phyloP scores from a whole-genome alignment of 225 moss, liverwort and hornwort species.

The Climacium dendroides region DNA sequence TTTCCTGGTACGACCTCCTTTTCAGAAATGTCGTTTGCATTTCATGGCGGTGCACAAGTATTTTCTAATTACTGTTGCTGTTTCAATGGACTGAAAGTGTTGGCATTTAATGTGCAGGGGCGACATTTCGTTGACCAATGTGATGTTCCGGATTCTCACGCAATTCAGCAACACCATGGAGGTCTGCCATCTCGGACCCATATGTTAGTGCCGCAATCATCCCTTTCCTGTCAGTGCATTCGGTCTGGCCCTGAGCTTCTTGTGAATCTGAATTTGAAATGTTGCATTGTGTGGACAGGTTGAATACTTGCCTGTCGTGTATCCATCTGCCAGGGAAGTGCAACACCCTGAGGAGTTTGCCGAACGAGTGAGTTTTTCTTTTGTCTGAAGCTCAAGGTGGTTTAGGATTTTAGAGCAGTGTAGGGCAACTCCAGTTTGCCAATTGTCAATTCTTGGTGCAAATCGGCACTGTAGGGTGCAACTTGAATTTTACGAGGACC shows the following conservation, averaged over 20 bases:
- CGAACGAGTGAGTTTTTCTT: slow-evolving; percentile 42
- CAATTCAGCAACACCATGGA: slow-evolving; percentile 86
- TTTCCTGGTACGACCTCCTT: slow-evolving; percentile 54
- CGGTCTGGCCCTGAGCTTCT: neutral
- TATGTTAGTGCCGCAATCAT: neutral
- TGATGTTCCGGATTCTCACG: slow-evolving; percentile 75
- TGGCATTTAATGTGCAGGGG: slow-evolving; percentile 34
- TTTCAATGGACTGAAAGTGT: neutral
- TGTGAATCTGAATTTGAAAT: neutral
- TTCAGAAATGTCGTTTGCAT: neutral
- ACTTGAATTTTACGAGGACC: neutral
- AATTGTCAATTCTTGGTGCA: neutral
- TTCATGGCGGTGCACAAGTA: neutral
- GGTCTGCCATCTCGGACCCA: slow-evolving; percentile 16
- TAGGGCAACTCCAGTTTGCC: neutral
- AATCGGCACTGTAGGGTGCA: neutral
- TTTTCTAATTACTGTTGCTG: neutral
- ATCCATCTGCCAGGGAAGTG: slow-evolving; percentile 59
- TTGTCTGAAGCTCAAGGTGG: neutral
- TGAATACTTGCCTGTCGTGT: slow-evolving; percentile 75
- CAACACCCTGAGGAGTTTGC: slow-evolving; percentile 58
- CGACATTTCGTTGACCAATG: slow-evolving; percentile 46
- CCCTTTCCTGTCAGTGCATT: neutral
- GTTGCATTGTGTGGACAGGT: slow-evolving; percentile 31
- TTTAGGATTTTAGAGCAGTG: neutral